Percentiles rank a stretch among this genome's conserved stretches.
These are phyloP conservation scores for Ceratocystiopsis minuta DNA, from an alignment of 2,329 filamentous ascomycete genomes.

Conservation along the genomic window DNA sequence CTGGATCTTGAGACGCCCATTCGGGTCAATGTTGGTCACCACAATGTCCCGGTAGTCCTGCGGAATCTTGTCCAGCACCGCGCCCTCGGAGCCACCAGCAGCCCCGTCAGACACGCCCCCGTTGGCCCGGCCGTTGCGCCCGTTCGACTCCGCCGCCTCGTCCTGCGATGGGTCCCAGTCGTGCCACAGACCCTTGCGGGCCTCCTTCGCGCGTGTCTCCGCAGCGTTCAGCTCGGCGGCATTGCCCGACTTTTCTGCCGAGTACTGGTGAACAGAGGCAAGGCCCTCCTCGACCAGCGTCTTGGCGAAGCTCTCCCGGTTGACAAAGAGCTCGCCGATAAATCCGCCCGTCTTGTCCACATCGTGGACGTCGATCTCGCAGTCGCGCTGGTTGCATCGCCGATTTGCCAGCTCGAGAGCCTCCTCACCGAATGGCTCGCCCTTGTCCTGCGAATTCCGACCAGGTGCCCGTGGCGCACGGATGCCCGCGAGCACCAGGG, in stretches of 20 bases:
- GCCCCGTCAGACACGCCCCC: constrained; percentile 25
- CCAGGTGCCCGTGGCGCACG: constrained; percentile 76
- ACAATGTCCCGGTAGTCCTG: constrained; percentile 84
- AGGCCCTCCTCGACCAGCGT: constrained; percentile 83
- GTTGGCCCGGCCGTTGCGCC: constrained; percentile 10
- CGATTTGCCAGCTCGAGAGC: constrained; percentile 80
- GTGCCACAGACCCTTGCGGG: constrained; percentile 74
- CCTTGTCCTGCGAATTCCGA: constrained; percentile 53
- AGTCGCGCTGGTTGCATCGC: constrained; percentile 82
- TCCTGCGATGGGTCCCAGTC: constrained; percentile 88
- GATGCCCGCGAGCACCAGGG: constrained; percentile 84
- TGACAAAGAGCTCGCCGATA: constrained; percentile 85
- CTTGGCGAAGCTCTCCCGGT: constrained; percentile 91
- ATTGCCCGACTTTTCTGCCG: constrained; percentile 87
- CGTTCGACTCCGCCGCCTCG: constrained; percentile 27
- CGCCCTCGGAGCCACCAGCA: constrained; percentile 22
- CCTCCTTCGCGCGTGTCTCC: constrained; percentile 78
- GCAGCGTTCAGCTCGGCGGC: constrained; percentile 72
- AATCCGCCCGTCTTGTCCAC: constrained; percentile 95
- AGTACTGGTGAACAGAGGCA: constrained; percentile 83
- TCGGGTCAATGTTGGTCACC: constrained; percentile 74
- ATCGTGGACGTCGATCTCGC: constrained; percentile 86
- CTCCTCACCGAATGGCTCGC: constrained; percentile 89
- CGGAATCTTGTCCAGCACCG: constrained; percentile 45
- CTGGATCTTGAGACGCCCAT: constrained; percentile 75